These are phyloP conservation scores for Mycena leptocephala DNA, from an alignment of 768 basidiomycete genomes.

Conservation along the genomic window DNA sequence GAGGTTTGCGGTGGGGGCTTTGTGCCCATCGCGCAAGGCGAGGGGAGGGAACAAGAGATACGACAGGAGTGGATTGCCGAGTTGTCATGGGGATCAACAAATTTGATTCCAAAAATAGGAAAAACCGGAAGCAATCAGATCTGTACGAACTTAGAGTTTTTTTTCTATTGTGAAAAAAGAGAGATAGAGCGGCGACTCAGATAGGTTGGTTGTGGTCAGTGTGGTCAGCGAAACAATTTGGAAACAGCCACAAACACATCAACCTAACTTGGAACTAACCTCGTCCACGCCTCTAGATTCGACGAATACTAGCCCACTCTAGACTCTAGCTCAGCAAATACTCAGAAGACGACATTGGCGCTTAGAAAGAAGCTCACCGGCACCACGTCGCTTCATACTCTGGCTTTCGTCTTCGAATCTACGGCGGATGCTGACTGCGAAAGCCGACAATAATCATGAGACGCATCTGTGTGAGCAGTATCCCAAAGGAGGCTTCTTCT, in stretches of 20 bases:
- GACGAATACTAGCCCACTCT: no score
- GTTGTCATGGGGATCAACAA: background rate
- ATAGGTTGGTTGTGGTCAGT: no score
- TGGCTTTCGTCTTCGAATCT: no score
- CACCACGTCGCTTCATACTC: no score
- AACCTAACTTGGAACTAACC: background rate
- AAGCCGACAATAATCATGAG: background rate
- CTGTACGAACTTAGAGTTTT: no score
- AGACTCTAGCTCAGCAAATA: background rate
- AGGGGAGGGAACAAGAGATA: background rate
- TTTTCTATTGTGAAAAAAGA: no score
- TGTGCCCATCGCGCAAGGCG: conserved; percentile 7
- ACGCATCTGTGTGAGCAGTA: background rate
- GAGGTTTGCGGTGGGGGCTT: conserved; percentile 30
- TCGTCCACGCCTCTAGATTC: no score
- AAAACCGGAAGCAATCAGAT: background rate
- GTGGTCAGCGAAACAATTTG: no score
- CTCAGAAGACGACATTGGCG: no score
- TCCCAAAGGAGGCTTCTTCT: background rate
- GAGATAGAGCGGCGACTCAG: no score
- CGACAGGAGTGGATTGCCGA: background rate
- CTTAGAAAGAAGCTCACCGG: no score
- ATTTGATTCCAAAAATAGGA: background rate
- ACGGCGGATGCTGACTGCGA: no score
- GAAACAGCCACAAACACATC: background rate